Evolutionary conservation across 2,329 filamentous ascomycete species (phyloP).

Genomic region (Alternaria sp.): DNA sequence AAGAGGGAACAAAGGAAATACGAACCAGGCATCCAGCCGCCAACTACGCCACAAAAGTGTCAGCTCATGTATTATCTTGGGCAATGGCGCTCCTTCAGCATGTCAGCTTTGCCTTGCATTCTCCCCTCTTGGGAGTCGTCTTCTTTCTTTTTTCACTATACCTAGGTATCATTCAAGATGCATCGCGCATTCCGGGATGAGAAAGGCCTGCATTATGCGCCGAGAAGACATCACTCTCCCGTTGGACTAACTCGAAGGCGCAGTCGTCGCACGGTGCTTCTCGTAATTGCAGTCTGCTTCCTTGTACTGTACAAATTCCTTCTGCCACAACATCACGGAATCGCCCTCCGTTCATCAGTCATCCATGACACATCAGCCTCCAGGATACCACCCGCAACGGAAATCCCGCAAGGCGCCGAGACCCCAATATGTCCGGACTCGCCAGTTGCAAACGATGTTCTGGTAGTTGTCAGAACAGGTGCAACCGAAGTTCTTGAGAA

Average conservation of each 20-base stretch:
- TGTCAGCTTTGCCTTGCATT: neutral
- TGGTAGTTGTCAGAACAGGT: conserved; percentile 62
- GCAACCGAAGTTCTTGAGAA: conserved; percentile 62
- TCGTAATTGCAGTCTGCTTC: neutral
- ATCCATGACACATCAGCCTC: neutral
- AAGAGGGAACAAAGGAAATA: neutral
- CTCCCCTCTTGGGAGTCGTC: neutral
- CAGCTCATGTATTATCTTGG: neutral
- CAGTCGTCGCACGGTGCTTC: neutral
- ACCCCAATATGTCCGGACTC: neutral
- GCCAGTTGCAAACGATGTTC: conserved; percentile 47
- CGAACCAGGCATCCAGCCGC: neutral
- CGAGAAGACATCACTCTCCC: neutral
- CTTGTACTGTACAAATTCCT: neutral
- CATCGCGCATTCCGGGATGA: neutral
- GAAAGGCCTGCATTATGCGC: neutral
- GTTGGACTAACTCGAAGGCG: neutral
- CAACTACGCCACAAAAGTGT: neutral
- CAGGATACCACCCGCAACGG: neutral
- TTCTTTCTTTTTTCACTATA: neutral
- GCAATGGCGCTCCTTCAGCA: neutral
- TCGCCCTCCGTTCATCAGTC: neutral
- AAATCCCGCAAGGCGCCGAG: neutral
- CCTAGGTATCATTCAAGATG: neutral
- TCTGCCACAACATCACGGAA: neutral